A percentile compares a stretch with the other conserved stretches of the same genome.
Evolutionary conservation across 2,329 filamentous ascomycete genomes (phyloP).

Genomic region (Ophiobolus disseminans): DNA sequence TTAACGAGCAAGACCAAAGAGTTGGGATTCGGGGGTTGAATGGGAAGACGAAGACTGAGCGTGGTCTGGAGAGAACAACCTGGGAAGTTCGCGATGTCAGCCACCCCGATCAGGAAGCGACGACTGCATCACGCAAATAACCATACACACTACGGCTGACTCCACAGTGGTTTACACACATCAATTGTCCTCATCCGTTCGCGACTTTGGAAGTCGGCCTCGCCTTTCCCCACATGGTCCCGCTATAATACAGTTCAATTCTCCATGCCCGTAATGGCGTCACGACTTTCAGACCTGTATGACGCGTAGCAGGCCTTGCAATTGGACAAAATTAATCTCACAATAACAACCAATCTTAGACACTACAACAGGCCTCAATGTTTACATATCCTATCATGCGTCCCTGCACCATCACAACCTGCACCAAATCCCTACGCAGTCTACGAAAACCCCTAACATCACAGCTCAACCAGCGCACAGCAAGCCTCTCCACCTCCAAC

Average conservation of each 20-base stretch:
- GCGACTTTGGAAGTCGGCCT: too few species aligned
- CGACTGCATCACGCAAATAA: too few species aligned
- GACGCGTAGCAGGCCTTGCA: conserved; percentile 15
- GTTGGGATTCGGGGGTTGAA: too few species aligned
- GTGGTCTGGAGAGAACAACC: too few species aligned
- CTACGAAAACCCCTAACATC: conserved; percentile 27
- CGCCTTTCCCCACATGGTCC: background rate
- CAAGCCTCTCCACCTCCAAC: conserved; percentile 41
- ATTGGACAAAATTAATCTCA: conserved; percentile 14
- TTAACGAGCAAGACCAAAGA: too few species aligned
- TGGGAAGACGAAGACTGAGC: too few species aligned
- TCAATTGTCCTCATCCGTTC: too few species aligned
- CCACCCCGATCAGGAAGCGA: too few species aligned
- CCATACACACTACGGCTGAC: too few species aligned
- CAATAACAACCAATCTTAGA: background rate
- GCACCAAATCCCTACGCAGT: conserved; percentile 19
- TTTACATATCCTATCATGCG: conserved; percentile 23
- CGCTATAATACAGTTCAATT: background rate
- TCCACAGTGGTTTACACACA: too few species aligned
- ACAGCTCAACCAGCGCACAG: conserved; percentile 19
- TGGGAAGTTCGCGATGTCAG: too few species aligned
- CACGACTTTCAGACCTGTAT: conserved; percentile 33
- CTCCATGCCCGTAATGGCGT: conserved; percentile 27
- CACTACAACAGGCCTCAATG: too few species aligned
- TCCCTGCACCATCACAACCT: conserved; percentile 22